Evolutionary conservation across 129 eudicot genomes (phyloP).

Genomic region (Rutidosis leptorrhynchoides): DNA sequence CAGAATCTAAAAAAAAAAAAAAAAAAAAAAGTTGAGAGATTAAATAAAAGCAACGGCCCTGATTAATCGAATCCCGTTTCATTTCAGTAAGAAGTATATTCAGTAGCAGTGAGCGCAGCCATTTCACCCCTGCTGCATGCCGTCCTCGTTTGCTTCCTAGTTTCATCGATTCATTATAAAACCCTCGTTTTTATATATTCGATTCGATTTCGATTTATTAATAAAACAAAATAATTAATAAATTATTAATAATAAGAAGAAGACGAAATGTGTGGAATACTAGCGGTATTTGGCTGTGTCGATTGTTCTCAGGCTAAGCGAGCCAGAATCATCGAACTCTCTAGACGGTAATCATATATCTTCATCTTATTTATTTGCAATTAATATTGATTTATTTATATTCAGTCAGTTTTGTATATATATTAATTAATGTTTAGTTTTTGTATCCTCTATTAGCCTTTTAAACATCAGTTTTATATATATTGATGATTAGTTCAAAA

Average conservation of each 20-base stretch:
- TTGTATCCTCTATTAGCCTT: not conserved
- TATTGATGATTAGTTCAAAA: too few relatives aligned
- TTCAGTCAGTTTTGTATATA: not conserved
- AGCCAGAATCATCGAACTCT: slow-evolving; percentile 77
- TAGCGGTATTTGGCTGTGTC: slow-evolving; percentile 81
- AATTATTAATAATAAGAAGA: not conserved
- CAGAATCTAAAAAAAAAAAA: not conserved
- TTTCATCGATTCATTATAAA: not conserved
- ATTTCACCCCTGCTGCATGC: slow-evolving; percentile 15
- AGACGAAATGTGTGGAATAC: slow-evolving; percentile 81
- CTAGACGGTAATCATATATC: slow-evolving; percentile 51
- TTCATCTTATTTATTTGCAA: not conserved
- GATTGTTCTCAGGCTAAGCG: slow-evolving; percentile 79
- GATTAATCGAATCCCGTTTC: slow-evolving; percentile 21
- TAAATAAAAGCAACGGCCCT: slow-evolving; percentile 19
- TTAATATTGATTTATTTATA: not conserved
- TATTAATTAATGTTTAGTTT: not conserved
- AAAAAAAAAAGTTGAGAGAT: not conserved
- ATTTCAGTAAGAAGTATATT: slow-evolving; percentile 5
- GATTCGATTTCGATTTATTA: too few relatives aligned
- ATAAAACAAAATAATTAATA: too few relatives aligned
- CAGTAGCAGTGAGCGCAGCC: slow-evolving; percentile 18
- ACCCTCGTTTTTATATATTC: not conserved
- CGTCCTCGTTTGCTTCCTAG: not conserved
- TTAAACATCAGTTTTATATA: not conserved